Evolutionary conservation across 176 grass and related monocot species (phyloP), one percentile per base, ranked within the genome.

Genomic region (sorghum (Sorghum bicolor)): DNA sequence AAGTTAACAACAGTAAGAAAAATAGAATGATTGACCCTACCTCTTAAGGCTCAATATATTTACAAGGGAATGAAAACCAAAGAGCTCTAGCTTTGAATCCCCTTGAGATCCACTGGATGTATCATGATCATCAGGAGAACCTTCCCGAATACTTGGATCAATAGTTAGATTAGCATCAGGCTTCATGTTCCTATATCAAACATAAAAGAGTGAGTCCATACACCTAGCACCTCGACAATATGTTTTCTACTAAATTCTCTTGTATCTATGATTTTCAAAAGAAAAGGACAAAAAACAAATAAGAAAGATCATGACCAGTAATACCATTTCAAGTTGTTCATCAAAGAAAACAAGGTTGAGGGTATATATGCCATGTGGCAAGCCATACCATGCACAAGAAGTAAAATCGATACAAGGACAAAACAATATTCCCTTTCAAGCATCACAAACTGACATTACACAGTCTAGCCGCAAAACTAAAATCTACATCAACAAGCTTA

Each of bases 11-110:
- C 77, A 66, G 64, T 45, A 85, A 77, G 60, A 79, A 11, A n/a
- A 28, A 67, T 66, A 76, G 36, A 85, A 78, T 17, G 25, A 70
- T 73, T 9, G 29, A 44, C 48, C 6, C 0, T 95, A 98, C 96
- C 96, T 99, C 78, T 87, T 96, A 68, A 99, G 96, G 81, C 96
- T 93, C 89, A 99, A 87, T 84, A 96, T 99, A 87, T 99, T 99
- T 72, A 99, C 96, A 88, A 99, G 96, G 84, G 96, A 99, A 38
- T 99, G 93, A 77, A 98, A 99, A 81, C 96, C 96, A 85, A 99
- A 99, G 75, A 99, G 89, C 74, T 99, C 96, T 79, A 99, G 80
- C 79, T 99, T 99, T 71, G 96, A 99, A 79, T 99, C 93, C 17
- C 68, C 88, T 65, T 94, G 88, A 88, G 90, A 91, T 85, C 58